Percentiles rank a stretch among this genome's conserved stretches.
phyloP scores from a whole-genome alignment of 306 rosid genomes.

The Phaseolus lunatus region DNA sequence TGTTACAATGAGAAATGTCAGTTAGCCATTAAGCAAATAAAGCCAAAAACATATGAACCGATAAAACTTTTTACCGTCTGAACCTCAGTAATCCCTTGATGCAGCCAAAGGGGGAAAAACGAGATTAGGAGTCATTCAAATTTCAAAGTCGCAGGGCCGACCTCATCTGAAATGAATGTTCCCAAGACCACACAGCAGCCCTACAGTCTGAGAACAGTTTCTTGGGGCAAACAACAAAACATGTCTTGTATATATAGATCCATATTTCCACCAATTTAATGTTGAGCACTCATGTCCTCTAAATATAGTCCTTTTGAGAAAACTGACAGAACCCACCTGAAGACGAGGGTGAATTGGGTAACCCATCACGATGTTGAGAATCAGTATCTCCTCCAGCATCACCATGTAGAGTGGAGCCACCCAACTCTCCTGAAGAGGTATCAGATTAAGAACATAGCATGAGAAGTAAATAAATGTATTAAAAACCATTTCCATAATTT shows the following conservation, averaged over 20 bases:
- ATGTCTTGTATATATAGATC: slow-evolving; percentile 81
- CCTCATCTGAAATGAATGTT: slow-evolving; percentile 81
- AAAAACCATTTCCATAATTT: background rate
- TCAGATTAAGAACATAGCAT: slow-evolving; percentile 26
- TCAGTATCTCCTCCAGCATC: slow-evolving; percentile 76
- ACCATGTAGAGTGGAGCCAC: slow-evolving; percentile 85
- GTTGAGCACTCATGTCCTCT: slow-evolving; percentile 95
- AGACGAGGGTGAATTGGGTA: slow-evolving; percentile 96
- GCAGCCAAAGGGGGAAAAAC: slow-evolving; percentile 66
- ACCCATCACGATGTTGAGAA: slow-evolving; percentile 68
- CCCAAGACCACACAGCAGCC: slow-evolving; percentile 90
- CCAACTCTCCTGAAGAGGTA: slow-evolving; percentile 78
- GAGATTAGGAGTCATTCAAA: slow-evolving; percentile 71
- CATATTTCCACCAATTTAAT: slow-evolving; percentile 85
- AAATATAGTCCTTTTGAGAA: slow-evolving; percentile 98
- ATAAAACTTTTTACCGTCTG: slow-evolving; percentile 70
- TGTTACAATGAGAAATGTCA: slow-evolving; percentile 78
- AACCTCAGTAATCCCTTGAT: slow-evolving; percentile 73
- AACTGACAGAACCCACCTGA: slow-evolving; percentile 99
- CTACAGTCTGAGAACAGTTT: slow-evolving; percentile 82
- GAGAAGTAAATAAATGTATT: background rate
- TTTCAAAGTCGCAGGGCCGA: slow-evolving; percentile 76
- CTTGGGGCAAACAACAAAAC: slow-evolving; percentile 87
- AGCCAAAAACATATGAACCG: slow-evolving; percentile 98
- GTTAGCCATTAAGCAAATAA: slow-evolving; percentile 64